Percentiles rank a stretch among this genome's conserved stretches.
These are phyloP conservation scores for Mikania micrantha DNA, from an alignment of 129 eudicot species.

Conservation along the genomic window DNA sequence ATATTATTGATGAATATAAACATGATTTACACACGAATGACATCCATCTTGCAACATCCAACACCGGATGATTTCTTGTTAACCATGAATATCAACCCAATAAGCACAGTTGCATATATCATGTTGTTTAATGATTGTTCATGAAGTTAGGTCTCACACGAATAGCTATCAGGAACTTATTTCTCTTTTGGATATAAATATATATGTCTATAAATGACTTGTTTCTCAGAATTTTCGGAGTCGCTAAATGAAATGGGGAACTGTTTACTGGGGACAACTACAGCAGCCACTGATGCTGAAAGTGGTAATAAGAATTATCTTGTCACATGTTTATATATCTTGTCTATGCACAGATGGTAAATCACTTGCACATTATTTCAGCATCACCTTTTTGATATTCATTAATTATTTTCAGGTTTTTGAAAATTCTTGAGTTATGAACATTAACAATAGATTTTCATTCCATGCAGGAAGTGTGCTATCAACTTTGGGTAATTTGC, in stretches of 20 bases:
- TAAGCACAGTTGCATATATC: neutral
- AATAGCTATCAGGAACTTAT: neutral
- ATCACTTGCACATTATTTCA: neutral
- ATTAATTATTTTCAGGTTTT: neutral
- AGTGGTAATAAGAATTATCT: slow-evolving; percentile 49
- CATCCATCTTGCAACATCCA: neutral
- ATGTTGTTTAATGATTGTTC: neutral
- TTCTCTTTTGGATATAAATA: neutral
- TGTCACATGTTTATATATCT: neutral
- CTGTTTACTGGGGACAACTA: slow-evolving; percentile 66
- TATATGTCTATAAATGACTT: slow-evolving; percentile 2
- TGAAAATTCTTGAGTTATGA: slow-evolving; percentile 1
- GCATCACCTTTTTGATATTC: neutral
- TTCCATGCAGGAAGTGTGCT: slow-evolving; percentile 58
- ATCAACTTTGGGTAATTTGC: slow-evolving; percentile 63
- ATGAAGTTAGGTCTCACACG: neutral
- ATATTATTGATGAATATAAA: neutral
- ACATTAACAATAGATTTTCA: slow-evolving; percentile 3
- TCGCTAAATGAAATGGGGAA: slow-evolving; percentile 85
- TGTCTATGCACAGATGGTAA: neutral
- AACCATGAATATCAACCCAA: neutral
- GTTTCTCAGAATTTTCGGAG: slow-evolving; percentile 76
- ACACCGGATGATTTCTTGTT: neutral
- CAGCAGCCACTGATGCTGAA: slow-evolving; percentile 50
- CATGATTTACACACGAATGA: neutral